Percentiles rank a stretch among this genome's conserved stretches.
Evolutionary conservation across 305 asterid genomes (phyloP).

Genomic region (Fraxinus ornus): DNA sequence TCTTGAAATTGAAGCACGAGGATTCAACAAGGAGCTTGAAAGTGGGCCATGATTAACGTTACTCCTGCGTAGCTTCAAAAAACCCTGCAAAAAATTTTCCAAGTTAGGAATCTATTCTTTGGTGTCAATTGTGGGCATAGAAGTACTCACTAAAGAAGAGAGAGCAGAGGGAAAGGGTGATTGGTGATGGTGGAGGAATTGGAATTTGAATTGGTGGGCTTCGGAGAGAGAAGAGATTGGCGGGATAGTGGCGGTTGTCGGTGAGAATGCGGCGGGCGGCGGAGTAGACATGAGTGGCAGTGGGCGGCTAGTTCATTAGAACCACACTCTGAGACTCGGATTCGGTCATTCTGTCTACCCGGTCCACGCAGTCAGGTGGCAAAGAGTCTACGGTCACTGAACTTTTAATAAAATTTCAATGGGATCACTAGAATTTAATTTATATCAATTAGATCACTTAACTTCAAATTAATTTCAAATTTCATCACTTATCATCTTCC

Average conservation of each 20-base stretch:
- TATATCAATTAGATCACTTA: not conserved
- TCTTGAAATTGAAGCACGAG: slow-evolving; percentile 52
- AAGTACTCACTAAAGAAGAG: slow-evolving; percentile 30
- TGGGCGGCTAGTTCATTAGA: slow-evolving; percentile 23
- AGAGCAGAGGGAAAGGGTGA: slow-evolving; percentile 17
- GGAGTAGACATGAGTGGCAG: slow-evolving; percentile 42
- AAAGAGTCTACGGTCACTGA: not conserved
- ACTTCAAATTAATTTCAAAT: not conserved
- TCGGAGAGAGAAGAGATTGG: slow-evolving; percentile 35
- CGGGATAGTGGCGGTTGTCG: slow-evolving; percentile 36
- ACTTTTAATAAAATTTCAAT: not conserved
- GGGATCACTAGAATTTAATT: not conserved
- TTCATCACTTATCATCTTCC: not conserved
- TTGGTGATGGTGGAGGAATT: slow-evolving; percentile 26
- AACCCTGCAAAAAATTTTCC: slow-evolving; percentile 26
- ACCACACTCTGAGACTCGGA: slow-evolving; percentile 23
- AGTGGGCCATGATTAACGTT: slow-evolving; percentile 15
- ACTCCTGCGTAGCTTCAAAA: slow-evolving; percentile 14
- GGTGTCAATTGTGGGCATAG: not conserved
- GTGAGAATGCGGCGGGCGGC: slow-evolving; percentile 28
- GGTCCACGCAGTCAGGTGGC: slow-evolving; percentile 5
- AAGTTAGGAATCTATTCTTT: not conserved
- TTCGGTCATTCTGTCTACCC: slow-evolving; percentile 20
- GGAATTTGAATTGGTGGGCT: slow-evolving; percentile 22
- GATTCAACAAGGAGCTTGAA: slow-evolving; percentile 35